Evolutionary conservation across 1,139 yeast species (phyloP), one percentile per base, ranked within the genome.

Genomic region (Suhomyces ambrosiae): DNA sequence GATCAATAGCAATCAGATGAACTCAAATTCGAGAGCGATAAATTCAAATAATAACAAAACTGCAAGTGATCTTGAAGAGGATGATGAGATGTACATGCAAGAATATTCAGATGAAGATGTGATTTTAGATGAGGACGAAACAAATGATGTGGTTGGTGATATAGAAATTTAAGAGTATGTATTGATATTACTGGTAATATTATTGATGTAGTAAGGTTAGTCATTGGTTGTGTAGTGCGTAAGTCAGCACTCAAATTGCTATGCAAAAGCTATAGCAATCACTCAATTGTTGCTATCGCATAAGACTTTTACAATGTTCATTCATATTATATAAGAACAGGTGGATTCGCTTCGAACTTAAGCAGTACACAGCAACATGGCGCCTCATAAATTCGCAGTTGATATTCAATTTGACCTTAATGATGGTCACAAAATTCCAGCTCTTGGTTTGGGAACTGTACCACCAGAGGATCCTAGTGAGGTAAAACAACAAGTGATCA

Each of bases 401-500:
- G 61, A 57, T 32, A 50, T 61, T 23, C 46, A 47, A 10, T 58
- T 60, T 33, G 35, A 33, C 11, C 58, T 68, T 32, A 63, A 59
- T 39, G 61, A 65, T 44, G 73, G 72, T 3, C 45, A 47, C 18
- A 46, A 39, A 19, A 56, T 68, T 19, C 74, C 74, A 3, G 72
- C 72, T 1, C 49, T 68, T 24, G 74, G 71, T 1, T 50, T 68
- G 35, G 74, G 74, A 9, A 66, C 71, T 2, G 65, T 64, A 15
- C 64, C 71, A 2, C 53, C 66, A 2, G 60, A 55, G 8, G 61
- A 63, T 38, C 61, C 64, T 5, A 49, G 52, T 8, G 67, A 58
- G 18, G 66, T 67, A 3, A 64, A 61, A 32, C 55, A 61, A 25
- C 71, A 65, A 47, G 71, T 68, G 2, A 52, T 62, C 11, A 56